A percentile compares a stretch with the other conserved stretches of the same genome.
These are phyloP conservation scores for Fusarium pseudograminearum DNA, from an alignment of 2,329 filamentous ascomycete genomes.

Conservation along the genomic window DNA sequence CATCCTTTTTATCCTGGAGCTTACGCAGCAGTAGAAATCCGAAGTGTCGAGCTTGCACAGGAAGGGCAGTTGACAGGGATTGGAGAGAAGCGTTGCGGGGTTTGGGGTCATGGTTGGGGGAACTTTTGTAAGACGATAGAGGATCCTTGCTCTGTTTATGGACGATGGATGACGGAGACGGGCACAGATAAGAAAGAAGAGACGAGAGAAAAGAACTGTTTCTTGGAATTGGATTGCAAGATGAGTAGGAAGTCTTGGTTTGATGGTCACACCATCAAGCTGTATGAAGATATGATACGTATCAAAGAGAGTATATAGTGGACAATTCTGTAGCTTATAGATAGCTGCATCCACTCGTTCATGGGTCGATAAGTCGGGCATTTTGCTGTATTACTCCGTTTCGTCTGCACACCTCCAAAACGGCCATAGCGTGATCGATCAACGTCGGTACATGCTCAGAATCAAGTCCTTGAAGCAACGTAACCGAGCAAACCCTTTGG, in stretches of 20 bases:
- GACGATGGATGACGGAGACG: neutral
- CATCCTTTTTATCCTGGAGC: constrained; percentile 24
- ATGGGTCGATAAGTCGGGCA: neutral
- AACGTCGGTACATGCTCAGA: constrained; percentile 25
- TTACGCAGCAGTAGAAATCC: constrained; percentile 28
- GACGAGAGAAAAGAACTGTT: neutral
- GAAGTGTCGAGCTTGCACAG: constrained; percentile 14
- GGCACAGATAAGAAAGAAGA: constrained; percentile 14
- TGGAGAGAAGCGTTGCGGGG: constrained; percentile 17
- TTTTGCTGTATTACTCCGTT: constrained; percentile 29
- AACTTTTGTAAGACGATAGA: constrained; percentile 38
- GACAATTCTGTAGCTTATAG: neutral
- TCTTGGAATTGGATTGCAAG: neutral
- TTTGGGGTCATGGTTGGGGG: constrained; percentile 9
- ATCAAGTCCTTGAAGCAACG: constrained; percentile 16
- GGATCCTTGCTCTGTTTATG: constrained; percentile 23
- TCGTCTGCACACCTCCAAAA: constrained; percentile 21
- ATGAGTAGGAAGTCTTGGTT: neutral
- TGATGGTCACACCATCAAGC: neutral
- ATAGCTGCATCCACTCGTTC: neutral
- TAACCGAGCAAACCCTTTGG: constrained; percentile 17
- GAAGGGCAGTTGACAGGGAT: constrained; percentile 22
- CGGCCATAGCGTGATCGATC: constrained; percentile 33
- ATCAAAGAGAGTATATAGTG: neutral
- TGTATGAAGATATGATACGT: neutral